These are phyloP conservation scores for Pleurotus sapidus DNA, from an alignment of 768 basidiomycete species.

Conservation along the genomic window DNA sequence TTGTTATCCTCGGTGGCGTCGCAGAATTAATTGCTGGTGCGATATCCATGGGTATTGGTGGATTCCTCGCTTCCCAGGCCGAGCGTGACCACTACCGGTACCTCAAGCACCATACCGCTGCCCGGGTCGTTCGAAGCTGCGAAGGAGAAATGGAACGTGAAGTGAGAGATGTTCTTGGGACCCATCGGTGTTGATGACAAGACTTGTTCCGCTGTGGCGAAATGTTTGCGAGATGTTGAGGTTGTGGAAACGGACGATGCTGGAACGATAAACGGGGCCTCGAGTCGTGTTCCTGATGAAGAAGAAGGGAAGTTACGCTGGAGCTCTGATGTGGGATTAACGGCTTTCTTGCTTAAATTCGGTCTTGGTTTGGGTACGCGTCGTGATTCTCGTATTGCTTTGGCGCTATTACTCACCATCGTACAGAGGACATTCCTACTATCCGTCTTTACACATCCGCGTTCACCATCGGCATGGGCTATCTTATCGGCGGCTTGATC, in stretches of 20 bases:
- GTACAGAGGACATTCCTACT: constrained; percentile 82
- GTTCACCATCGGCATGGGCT: constrained; percentile 92
- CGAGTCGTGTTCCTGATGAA: constrained; percentile 29
- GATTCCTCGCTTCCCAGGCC: constrained; percentile 95
- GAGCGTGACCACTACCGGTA: constrained; percentile 95
- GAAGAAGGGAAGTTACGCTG: constrained; percentile 62
- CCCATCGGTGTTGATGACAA: constrained; percentile 88
- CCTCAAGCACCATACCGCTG: constrained; percentile 66
- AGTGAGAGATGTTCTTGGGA: constrained; percentile 81
- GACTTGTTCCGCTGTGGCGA: constrained; percentile 76
- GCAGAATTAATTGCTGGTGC: constrained; percentile 97
- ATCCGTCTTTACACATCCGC: constrained; percentile 86
- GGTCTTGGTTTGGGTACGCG: constrained; percentile 85
- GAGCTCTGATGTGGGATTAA: constrained; percentile 81
- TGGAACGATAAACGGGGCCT: constrained; percentile 13
- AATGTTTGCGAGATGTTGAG: constrained; percentile 69
- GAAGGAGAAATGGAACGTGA: constrained; percentile 96
- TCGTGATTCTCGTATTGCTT: neutral
- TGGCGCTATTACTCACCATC: neutral
- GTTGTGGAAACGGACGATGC: constrained; percentile 29
- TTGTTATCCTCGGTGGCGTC: constrained; percentile 93
- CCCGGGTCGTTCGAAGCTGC: constrained; percentile 86
- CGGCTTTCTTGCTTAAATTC: constrained; percentile 93
- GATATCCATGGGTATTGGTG: constrained; percentile 98
- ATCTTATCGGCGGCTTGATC: constrained; percentile 90